phyloP scores from a whole-genome alignment of 331 rosid species.

The Cydonia oblonga region DNA sequence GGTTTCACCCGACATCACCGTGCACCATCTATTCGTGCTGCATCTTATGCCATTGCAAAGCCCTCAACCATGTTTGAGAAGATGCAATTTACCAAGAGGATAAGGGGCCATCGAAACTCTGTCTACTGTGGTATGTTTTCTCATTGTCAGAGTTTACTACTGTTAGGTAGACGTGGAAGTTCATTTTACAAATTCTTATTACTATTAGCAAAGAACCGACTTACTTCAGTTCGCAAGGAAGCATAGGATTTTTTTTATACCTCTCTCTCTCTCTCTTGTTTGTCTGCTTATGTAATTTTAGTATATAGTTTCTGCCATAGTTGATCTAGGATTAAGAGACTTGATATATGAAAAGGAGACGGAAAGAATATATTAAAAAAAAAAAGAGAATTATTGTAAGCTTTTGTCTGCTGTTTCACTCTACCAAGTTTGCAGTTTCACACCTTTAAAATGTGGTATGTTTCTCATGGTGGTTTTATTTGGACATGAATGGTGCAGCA shows the following conservation, averaged over 20 bases:
- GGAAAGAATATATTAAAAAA: too few relatives aligned
- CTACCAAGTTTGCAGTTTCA: not conserved
- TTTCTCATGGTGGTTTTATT: constrained; percentile 17
- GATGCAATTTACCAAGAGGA: constrained; percentile 80
- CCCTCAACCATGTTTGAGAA: constrained; percentile 91
- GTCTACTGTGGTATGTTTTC: constrained; percentile 85
- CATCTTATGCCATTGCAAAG: constrained; percentile 92
- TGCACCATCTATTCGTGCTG: constrained; percentile 90
- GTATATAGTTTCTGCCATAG: not conserved
- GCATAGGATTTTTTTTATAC: not conserved
- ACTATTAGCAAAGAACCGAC: not conserved
- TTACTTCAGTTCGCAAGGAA: not conserved
- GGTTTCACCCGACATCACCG: constrained; percentile 92
- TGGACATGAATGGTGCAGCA: constrained; percentile 48
- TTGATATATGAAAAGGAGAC: not conserved
- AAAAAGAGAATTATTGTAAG: not conserved
- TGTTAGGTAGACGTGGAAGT: not conserved
- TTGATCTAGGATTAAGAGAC: not conserved
- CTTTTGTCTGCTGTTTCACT: not conserved
- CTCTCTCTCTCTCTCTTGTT: not conserved
- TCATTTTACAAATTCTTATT: not conserved
- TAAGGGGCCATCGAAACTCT: constrained; percentile 95
- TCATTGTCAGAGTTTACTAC: not conserved
- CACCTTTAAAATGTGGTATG: not conserved
- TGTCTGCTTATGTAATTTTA: not conserved